Evolutionary conservation across 768 basidiomycete species (phyloP).

Genomic region (Baorangia bicolor): DNA sequence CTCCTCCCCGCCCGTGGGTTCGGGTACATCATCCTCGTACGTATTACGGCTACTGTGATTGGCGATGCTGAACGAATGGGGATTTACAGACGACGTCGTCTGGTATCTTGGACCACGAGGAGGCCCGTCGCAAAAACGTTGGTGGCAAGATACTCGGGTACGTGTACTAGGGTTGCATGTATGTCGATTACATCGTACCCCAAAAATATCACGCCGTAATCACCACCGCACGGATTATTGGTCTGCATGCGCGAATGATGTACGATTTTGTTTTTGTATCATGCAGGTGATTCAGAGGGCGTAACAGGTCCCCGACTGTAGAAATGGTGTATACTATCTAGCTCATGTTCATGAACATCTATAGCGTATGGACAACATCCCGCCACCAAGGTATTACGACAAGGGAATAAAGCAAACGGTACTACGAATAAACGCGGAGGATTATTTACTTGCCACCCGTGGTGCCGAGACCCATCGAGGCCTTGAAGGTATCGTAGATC

Average conservation of each 20-base stretch:
- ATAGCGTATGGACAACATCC: background rate
- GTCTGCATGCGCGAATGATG: too few relatives aligned
- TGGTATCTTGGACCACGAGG: slow-evolving; percentile 98
- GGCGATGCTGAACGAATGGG: background rate
- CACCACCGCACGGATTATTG: too few relatives aligned
- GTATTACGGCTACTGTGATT: slow-evolving; percentile 26
- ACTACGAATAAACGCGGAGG: background rate
- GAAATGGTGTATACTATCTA: background rate
- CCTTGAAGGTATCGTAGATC: slow-evolving; percentile 89
- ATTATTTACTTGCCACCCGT: slow-evolving; percentile 77
- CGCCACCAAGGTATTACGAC: slow-evolving; percentile 2
- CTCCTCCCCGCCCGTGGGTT: slow-evolving; percentile 95
- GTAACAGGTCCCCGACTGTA: background rate
- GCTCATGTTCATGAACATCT: slow-evolving; percentile 1
- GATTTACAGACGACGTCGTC: slow-evolving; percentile 83
- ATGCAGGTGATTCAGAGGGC: background rate
- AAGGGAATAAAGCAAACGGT: background rate
- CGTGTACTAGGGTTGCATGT: slow-evolving; percentile 62
- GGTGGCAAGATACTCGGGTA: slow-evolving; percentile 95
- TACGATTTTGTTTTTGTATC: background rate
- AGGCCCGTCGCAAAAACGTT: slow-evolving; percentile 97
- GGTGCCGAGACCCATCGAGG: slow-evolving; percentile 79
- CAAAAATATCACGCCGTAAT: too few relatives aligned
- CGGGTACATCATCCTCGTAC: slow-evolving; percentile 90
- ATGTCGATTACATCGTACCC: slow-evolving; percentile 25